phyloP scores from a whole-genome alignment of 345 rosid genomes.

The Erodium maritimum region DNA sequence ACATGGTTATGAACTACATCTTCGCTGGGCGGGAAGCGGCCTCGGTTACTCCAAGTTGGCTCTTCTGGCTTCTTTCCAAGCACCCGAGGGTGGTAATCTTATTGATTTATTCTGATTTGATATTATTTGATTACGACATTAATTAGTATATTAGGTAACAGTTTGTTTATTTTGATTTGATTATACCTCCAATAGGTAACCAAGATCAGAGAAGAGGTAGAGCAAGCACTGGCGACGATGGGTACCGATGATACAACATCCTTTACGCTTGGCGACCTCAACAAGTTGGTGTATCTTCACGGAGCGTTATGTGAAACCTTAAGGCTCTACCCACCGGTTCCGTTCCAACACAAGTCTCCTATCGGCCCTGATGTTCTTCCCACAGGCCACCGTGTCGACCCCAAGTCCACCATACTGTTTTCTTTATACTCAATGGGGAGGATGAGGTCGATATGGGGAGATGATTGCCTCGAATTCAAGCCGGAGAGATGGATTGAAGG shows the following conservation, averaged over 20 bases:
- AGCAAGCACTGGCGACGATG: neutral
- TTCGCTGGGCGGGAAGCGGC: slow-evolving; percentile 43
- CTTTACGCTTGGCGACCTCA: neutral
- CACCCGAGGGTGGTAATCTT: slow-evolving; percentile 15
- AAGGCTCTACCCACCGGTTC: slow-evolving; percentile 86
- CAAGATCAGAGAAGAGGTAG: slow-evolving; percentile 36
- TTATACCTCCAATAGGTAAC: no score
- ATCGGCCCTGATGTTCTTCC: slow-evolving; percentile 78
- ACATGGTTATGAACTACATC: slow-evolving; percentile 35
- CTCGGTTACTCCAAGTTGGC: slow-evolving; percentile 25
- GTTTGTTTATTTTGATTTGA: no score
- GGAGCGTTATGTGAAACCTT: slow-evolving; percentile 48
- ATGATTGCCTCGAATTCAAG: slow-evolving; percentile 67
- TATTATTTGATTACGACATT: no score
- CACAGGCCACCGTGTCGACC: slow-evolving; percentile 83
- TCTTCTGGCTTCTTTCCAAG: slow-evolving; percentile 32
- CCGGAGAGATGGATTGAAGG: slow-evolving; percentile 88
- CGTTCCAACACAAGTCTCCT: slow-evolving; percentile 80
- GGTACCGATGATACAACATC: no score
- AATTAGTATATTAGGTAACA: no score
- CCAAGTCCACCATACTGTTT: slow-evolving; percentile 67
- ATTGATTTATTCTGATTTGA: no score
- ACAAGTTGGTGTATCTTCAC: slow-evolving; percentile 16
- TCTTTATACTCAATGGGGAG: slow-evolving; percentile 90
- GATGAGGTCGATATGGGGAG: slow-evolving; percentile 84